A percentile compares a stretch with the other conserved stretches of the same genome.
Evolutionary conservation across 2,329 filamentous ascomycete genomes (phyloP).

Genomic region (Daldinia sp.): DNA sequence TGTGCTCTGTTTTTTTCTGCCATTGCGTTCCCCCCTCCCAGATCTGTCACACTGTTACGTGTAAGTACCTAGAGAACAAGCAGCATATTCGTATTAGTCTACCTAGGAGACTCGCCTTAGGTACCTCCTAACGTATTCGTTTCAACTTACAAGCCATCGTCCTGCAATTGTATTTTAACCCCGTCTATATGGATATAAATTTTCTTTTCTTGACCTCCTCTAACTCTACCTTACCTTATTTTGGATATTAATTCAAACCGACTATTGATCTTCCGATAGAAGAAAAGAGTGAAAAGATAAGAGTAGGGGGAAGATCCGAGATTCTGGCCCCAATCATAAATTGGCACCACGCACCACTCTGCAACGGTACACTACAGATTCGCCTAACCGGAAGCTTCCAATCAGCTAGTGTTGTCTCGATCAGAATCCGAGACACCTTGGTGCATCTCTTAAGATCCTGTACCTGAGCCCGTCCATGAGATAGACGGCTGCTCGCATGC

Average conservation of each 20-base stretch:
- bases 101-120: background rate
- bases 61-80: constrained; percentile 8
- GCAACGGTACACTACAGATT: constrained; percentile 46
- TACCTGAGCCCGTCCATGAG: constrained; percentile 36
- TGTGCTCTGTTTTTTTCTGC: constrained; percentile 11
- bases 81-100: background rate
- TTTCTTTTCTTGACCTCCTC: constrained; percentile 2
- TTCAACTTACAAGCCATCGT: background rate
- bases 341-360: constrained; percentile 30
- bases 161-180: background rate
- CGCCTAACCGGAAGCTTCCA: constrained; percentile 43
- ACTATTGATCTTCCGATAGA: constrained; percentile 11
- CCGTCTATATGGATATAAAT: background rate
- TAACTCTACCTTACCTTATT: constrained; percentile 4
- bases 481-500: constrained; percentile 32
- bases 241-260: constrained; percentile 17
- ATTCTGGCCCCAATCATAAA: constrained; percentile 31
- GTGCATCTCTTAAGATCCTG: constrained; percentile 44
- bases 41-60: constrained; percentile 14
- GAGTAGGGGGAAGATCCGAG: constrained; percentile 16
- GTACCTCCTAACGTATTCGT: background rate
- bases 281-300: constrained; percentile 11
- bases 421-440: constrained; percentile 47
- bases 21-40: constrained; percentile 21
- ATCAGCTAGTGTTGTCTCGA: constrained; percentile 43